Conservation (phyloP, 1,284 basidiomycete genomes). For the Flammula alnicola region DNA sequence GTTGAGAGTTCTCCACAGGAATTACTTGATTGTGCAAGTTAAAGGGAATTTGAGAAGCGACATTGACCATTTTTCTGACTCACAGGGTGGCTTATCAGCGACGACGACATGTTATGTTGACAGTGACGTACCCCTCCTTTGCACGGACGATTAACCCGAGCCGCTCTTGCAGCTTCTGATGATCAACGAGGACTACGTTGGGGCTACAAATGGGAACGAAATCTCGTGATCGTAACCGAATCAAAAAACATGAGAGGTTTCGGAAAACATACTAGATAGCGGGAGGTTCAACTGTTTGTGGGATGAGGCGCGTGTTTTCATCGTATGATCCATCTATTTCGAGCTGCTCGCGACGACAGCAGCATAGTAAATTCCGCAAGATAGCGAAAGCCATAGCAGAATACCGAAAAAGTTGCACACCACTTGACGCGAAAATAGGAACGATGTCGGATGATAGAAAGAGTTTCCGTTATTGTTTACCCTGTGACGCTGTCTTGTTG, state of each 20-base stretch:
- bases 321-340: constrained; percentile 15
- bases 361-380: constrained; percentile 25
- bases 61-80: constrained; percentile 73
- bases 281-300: constrained; percentile 22
- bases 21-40: constrained; percentile 59
- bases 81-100: constrained; percentile 3
- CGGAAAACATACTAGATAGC: constrained; percentile 25
- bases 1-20: constrained; percentile 33
- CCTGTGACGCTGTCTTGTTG: no score
- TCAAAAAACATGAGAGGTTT: constrained; percentile 12
- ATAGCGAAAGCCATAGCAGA: constrained; percentile 21
- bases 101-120: constrained; percentile 6
- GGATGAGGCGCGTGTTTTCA: constrained; percentile 32
- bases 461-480: no score
- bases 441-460: no score
- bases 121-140: constrained; percentile 59
- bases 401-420: no score
- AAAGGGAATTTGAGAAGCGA: constrained; percentile 66
- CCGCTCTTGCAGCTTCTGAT: constrained; percentile 56
- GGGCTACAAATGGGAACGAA: constrained; percentile 18
- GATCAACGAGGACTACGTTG: constrained; percentile 44
- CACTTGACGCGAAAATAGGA: no score
- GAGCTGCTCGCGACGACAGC: constrained; percentile 13
- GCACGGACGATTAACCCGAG: constrained; percentile 62
- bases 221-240: constrained; percentile 12